Conservation (phyloP, 2,329 filamentous ascomycete genomes). For the Beauveria rudraprayagi region DNA sequence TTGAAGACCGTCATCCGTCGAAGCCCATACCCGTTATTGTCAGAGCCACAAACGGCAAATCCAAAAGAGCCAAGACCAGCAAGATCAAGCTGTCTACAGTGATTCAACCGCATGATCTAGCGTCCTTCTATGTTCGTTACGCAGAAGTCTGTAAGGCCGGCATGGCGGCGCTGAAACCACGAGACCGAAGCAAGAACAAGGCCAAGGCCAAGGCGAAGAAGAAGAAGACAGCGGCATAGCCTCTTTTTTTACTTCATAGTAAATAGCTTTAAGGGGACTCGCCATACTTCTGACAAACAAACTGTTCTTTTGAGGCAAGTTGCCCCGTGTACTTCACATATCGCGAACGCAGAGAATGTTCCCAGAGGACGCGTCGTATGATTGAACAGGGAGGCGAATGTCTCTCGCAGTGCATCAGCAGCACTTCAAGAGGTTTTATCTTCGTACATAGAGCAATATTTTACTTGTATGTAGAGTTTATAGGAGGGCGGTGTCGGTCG, state of each 20-base stretch:
- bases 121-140: slow-evolving; percentile 75
- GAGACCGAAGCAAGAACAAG: slow-evolving; percentile 82
- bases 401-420: too few relatives aligned
- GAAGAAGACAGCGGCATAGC: slow-evolving; percentile 42
- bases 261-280: not conserved
- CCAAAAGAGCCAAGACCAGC: slow-evolving; percentile 44
- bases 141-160: slow-evolving; percentile 85
- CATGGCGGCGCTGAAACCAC: slow-evolving; percentile 85
- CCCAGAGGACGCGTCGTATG: too few relatives aligned
- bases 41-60: slow-evolving; percentile 75
- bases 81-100: slow-evolving; percentile 76
- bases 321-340: too few relatives aligned
- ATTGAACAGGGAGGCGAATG: too few relatives aligned
- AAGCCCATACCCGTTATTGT: slow-evolving; percentile 66
- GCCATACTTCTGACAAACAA: not conserved
- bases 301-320: not conserved
- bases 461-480: too few relatives aligned
- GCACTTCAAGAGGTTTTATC: too few relatives aligned
- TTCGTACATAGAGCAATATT: too few relatives aligned
- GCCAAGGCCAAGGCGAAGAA: slow-evolving; percentile 71
- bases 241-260: not conserved
- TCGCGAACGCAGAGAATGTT: too few relatives aligned
- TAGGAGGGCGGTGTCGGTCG: too few relatives aligned
- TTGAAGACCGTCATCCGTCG: slow-evolving; percentile 52
- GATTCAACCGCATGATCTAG: slow-evolving; percentile 67